Evolutionary conservation across 805 yeast species (phyloP), one percentile per base, ranked within the genome.

Genomic region (Lachancea nothofagi): DNA sequence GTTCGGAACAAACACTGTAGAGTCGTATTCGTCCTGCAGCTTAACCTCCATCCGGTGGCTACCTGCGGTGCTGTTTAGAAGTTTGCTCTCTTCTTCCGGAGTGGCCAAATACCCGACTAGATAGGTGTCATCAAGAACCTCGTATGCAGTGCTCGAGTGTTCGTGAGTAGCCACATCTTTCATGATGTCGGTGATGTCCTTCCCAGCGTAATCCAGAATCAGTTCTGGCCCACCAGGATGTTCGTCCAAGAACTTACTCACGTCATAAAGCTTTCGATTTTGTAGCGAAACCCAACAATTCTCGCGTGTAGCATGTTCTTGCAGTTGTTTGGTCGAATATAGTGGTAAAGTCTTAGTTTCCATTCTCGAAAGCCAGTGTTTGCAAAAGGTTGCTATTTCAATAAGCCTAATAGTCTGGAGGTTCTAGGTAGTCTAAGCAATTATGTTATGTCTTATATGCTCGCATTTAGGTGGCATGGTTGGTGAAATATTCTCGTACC

Each of bases 141-240:
- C 93, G 60, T 84, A 83, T 1, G 97, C 95, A 33, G 81, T 67
- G 46, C 84, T 90, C 4, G 93, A 79, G 61, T 90, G 96, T 36
- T 74, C 77, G 59, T 89, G 96, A 26, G 80, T 70, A 3, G 66
- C 66, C 15, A 67, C 69, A 24, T 53, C 55, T 29, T 56, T 45
- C 46, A 57, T 36, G 29, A 85, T 78, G 29, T 74, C 74, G 5
- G 96, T 83, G 47, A 87, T 83, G 59, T 86, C 95, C 44, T 74
- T 70, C 26, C 95, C 95, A 13, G 82, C 95, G 56, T 76, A 71
- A 48, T 83, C 90, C 44, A 75, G 62, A 36, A 85, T 65, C 23
- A 81, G 80, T 51, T 83, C 88, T 29, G 77, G 77, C 19, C 93
- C 93, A 51, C 90, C 90, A 1, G 80, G 78, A 53, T 74, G 78